These are phyloP conservation scores for Agaricus sinodeliciosus DNA, from an alignment of 768 basidiomycete species.

Conservation along the genomic window DNA sequence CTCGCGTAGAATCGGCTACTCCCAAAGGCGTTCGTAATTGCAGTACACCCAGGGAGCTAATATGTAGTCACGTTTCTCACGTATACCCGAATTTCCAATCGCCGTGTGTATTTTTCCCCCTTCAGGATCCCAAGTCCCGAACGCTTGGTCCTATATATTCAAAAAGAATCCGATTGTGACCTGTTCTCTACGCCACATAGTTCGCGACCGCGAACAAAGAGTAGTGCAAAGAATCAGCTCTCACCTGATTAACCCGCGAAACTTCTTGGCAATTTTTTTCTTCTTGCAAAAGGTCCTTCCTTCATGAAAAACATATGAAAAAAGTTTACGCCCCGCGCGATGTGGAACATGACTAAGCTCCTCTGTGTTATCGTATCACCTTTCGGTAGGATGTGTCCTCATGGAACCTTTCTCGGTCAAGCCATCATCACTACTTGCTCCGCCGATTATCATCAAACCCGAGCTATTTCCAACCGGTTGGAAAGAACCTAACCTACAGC, in stretches of 20 bases:
- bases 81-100: too few species aligned
- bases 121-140: background rate
- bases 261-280: background rate
- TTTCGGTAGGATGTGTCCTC: background rate
- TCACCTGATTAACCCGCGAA: constrained; percentile 4
- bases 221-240: background rate
- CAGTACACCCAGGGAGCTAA: too few species aligned
- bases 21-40: too few species aligned
- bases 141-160: too few species aligned
- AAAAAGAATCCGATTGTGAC: background rate
- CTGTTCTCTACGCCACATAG: constrained; percentile 2
- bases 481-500: too few species aligned
- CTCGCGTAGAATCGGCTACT: background rate
- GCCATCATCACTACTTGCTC: background rate
- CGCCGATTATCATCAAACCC: too few species aligned
- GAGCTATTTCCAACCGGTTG: too few species aligned
- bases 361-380: background rate
- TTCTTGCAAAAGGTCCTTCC: background rate
- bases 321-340: background rate
- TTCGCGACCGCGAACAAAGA: background rate
- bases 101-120: background rate
- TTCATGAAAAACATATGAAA: background rate
- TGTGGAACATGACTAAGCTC: constrained; percentile 8
- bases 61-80: too few species aligned
- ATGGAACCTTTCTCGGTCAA: background rate